phyloP scores from a whole-genome alignment of 495 filamentous ascomycete genomes.

The Chaetomium fimeti region DNA sequence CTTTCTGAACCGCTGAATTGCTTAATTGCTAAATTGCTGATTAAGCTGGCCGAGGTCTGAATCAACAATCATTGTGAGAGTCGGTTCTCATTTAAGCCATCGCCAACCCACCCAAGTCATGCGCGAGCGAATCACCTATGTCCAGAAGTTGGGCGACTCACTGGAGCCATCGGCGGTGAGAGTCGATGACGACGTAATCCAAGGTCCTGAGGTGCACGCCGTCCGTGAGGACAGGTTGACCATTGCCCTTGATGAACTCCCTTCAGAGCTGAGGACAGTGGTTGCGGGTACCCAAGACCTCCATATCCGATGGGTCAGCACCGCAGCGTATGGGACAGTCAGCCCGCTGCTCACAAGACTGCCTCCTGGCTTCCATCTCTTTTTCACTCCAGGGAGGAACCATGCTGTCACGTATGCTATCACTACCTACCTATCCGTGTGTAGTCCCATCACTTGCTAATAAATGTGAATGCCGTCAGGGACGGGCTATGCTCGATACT shows the following conservation, averaged over 20 bases:
- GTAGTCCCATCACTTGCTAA: background rate
- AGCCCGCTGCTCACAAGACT: conserved; percentile 72
- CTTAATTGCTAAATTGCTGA: no score
- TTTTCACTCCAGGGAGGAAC: conserved; percentile 61
- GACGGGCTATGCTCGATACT: conserved; percentile 61
- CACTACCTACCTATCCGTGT: background rate
- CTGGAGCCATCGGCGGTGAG: conserved; percentile 61
- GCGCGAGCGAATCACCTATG: conserved; percentile 81
- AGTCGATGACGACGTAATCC: conserved; percentile 50
- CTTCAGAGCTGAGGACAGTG: conserved; percentile 61
- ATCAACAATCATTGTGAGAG: background rate
- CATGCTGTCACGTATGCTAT: conserved; percentile 38
- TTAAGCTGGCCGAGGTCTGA: background rate
- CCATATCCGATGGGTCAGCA: conserved; percentile 75
- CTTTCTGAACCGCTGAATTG: background rate
- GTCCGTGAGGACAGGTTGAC: conserved; percentile 81
- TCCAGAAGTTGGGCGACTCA: conserved; percentile 60
- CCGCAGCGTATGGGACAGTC: conserved; percentile 53
- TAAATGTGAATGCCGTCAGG: conserved; percentile 34
- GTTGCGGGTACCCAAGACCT: conserved; percentile 69
- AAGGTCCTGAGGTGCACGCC: conserved; percentile 57
- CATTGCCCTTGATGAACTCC: conserved; percentile 69
- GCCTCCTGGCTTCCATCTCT: conserved; percentile 79
- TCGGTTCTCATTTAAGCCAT: background rate
- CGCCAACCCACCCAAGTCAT: conserved; percentile 47